Evolutionary conservation across 2,329 filamentous ascomycete species (phyloP).

Genomic region (Nothopassalora personata): DNA sequence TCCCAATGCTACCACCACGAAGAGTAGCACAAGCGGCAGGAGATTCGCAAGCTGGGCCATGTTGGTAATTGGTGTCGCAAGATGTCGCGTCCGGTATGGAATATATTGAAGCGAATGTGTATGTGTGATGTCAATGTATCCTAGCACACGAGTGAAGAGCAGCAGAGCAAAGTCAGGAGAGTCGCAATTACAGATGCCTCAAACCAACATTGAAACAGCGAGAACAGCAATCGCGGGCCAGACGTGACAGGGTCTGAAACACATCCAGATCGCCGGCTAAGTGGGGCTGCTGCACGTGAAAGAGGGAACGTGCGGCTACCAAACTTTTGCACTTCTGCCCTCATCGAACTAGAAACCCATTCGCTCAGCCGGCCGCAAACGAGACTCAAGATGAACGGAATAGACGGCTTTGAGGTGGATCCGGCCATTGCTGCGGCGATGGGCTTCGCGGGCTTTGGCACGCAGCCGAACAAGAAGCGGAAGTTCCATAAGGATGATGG

Average conservation of each 20-base stretch:
- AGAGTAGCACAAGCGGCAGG: slow-evolving; percentile 61
- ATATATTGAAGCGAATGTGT: neutral
- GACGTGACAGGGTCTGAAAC: neutral
- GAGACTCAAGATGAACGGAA: slow-evolving; percentile 13
- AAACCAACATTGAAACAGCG: neutral
- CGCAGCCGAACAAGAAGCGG: slow-evolving; percentile 61
- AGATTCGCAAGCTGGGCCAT: slow-evolving; percentile 35
- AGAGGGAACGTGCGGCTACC: neutral
- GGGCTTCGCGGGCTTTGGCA: slow-evolving; percentile 69
- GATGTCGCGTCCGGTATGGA: neutral
- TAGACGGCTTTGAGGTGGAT: slow-evolving; percentile 40
- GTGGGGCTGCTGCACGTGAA: neutral
- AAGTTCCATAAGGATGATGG: slow-evolving; percentile 59
- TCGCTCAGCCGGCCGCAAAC: neutral
- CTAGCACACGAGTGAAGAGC: no score
- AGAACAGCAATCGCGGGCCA: neutral
- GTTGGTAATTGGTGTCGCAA: neutral
- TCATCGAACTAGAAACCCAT: neutral
- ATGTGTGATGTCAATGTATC: neutral
- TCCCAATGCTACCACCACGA: slow-evolving; percentile 52
- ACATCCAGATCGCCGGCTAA: neutral
- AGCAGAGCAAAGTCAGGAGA: neutral
- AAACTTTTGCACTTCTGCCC: neutral
- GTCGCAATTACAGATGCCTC: neutral
- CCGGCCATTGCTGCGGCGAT: slow-evolving; percentile 61